Conservation (phyloP, 176 grass and related monocot genomes). For the Rhynchospora pubera region DNA sequence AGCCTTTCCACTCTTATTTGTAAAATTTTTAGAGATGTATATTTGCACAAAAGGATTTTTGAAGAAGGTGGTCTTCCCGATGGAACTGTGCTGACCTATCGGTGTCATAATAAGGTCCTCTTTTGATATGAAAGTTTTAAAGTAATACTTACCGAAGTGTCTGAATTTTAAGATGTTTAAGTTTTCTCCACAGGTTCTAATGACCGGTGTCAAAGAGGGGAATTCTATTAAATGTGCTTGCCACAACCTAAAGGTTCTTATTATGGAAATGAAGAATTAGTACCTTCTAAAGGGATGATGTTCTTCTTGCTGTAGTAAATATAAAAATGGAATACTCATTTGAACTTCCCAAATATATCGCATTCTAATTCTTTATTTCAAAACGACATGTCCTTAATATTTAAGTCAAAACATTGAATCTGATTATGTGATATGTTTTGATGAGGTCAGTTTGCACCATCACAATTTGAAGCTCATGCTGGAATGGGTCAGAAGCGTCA, state of each 20-base stretch:
- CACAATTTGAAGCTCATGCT: constrained; percentile 78
- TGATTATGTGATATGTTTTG: constrained; percentile 20
- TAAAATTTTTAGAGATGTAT: constrained; percentile 35
- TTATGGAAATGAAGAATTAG: not conserved
- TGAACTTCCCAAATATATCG: constrained; percentile 17
- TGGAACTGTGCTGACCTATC: constrained; percentile 56
- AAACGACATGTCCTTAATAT: not conserved
- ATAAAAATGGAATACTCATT: constrained; percentile 33
- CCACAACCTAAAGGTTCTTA: not conserved
- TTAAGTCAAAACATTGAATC: not conserved
- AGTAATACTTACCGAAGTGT: constrained; percentile 11
- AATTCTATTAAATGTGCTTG: constrained; percentile 23
- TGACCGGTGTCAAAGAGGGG: constrained; percentile 56
- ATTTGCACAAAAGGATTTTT: constrained; percentile 68
- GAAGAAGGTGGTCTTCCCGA: constrained; percentile 70
- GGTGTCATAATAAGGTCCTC: constrained; percentile 56
- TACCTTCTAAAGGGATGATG: not conserved
- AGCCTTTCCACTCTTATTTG: not conserved
- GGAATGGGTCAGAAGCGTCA: constrained; percentile 55
- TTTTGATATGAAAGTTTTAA: not conserved
- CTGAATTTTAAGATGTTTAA: constrained; percentile 19
- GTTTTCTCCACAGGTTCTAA: constrained; percentile 41
- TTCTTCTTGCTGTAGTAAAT: constrained; percentile 15
- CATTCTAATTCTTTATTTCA: not conserved
- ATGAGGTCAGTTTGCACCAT: constrained; percentile 52